Evolutionary conservation across 2,329 filamentous ascomycete genomes (phyloP).

Genomic region (Aaosphaeria arxii): DNA sequence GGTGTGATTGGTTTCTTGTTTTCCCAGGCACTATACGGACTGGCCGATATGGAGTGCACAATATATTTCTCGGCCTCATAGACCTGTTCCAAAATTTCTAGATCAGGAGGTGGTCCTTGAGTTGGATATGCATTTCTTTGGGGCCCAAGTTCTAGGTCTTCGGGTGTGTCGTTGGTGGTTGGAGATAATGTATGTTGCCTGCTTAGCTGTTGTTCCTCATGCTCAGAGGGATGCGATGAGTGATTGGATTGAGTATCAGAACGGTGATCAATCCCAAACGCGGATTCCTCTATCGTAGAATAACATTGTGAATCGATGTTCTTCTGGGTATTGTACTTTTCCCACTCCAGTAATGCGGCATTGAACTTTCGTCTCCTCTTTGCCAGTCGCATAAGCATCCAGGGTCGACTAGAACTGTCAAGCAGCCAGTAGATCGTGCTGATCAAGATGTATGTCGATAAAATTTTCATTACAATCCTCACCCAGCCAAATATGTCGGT

Average conservation of each 20-base stretch:
- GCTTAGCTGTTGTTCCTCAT: too few relatives aligned
- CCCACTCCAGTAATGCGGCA: conserved; percentile 4
- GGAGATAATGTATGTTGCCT: too few relatives aligned
- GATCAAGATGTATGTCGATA: conserved; percentile 7
- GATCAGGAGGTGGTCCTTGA: too few relatives aligned
- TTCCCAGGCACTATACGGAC: not conserved
- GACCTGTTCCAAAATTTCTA: conserved; percentile 2
- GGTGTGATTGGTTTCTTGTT: not conserved
- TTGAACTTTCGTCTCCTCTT: conserved; percentile 4
- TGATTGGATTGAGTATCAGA: too few relatives aligned
- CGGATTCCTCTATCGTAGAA: too few relatives aligned
- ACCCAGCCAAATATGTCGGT: conserved; percentile 17
- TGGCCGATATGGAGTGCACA: conserved; percentile 3
- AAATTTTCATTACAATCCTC: conserved; percentile 14
- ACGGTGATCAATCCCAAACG: too few relatives aligned
- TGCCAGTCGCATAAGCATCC: conserved; percentile 3
- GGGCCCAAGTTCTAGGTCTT: too few relatives aligned
- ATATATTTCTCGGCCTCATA: conserved; percentile 3
- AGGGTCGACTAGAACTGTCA: conserved; percentile 3
- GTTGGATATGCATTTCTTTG: too few relatives aligned
- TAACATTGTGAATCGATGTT: too few relatives aligned
- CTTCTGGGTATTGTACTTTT: too few relatives aligned
- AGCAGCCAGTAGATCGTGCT: conserved; percentile 6
- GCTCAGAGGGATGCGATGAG: too few relatives aligned
- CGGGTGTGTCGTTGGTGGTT: too few relatives aligned